phyloP scores from a whole-genome alignment of 2,329 filamentous ascomycete genomes.

The Aspergillus novofumigatus region DNA sequence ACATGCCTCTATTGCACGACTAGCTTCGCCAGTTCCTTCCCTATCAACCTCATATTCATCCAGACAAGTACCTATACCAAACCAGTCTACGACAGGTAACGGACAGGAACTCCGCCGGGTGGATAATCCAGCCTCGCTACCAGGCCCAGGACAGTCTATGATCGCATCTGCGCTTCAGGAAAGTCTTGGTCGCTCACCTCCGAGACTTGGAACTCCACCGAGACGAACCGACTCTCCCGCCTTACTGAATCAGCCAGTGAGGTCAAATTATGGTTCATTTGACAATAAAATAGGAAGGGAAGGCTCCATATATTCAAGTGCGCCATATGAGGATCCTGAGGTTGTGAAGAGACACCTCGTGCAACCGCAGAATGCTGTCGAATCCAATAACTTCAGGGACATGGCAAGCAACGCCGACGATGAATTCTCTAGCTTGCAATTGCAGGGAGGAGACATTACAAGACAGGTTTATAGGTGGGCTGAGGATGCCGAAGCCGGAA shows the following conservation, averaged over 20 bases:
- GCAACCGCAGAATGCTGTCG: constrained; percentile 52
- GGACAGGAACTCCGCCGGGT: constrained; percentile 62
- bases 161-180: constrained; percentile 82
- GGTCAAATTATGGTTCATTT: constrained; percentile 81
- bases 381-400: constrained; percentile 27
- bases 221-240: constrained; percentile 57
- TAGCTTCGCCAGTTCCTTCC: constrained; percentile 55
- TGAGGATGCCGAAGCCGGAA: constrained; percentile 73
- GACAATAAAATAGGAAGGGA: constrained; percentile 59
- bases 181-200: constrained; percentile 55
- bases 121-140: constrained; percentile 54
- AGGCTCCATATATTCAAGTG: constrained; percentile 45
- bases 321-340: constrained; percentile 80
- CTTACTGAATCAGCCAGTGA: constrained; percentile 49
- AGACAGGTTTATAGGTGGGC: constrained; percentile 96
- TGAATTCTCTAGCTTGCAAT: constrained; percentile 86
- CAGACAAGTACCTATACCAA: constrained; percentile 42
- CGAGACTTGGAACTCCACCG: constrained; percentile 43
- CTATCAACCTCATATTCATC: constrained; percentile 28
- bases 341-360: constrained; percentile 88
- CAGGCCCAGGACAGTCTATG: constrained; percentile 79
- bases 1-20: constrained; percentile 51
- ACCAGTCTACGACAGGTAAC: constrained; percentile 43
- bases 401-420: constrained; percentile 55
- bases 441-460: constrained; percentile 94